Base-by-base conservation (phyloP, 495 filamentous ascomycete genomes). In the Podospora pseudocomata region DNA sequence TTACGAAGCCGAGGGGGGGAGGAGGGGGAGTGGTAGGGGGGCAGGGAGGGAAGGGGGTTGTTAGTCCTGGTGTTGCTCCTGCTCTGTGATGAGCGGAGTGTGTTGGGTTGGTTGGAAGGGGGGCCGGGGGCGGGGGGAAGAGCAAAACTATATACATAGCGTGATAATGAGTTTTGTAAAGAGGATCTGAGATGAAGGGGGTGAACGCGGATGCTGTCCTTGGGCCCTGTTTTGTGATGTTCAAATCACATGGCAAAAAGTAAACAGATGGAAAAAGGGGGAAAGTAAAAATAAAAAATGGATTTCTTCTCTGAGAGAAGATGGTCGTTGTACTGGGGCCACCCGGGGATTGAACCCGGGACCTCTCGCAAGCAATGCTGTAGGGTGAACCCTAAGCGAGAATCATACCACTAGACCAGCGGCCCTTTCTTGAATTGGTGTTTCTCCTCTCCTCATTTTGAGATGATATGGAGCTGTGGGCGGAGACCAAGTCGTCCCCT, bases 1-100 rank as follows among this genome's bases (percentile, higher is more conserved):
- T 86, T 63, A 86, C 85, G 6, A 87, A 83, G 73, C 74, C 79
- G 56, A 82, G 81, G 68, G 73, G 74, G 26, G 57, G 56, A 9
- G 54, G 74, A 30, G 57, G 56, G 18, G 54, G n/a, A 62, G 26
- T 26, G 26, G 11, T 15, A 2, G 59, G 59, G 23, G 30, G 26
- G 3, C 23, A 28, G 26, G 56, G n/a, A 11, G 56, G n/a, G 5
- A 5, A 20, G 59, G 11, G 26, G 59, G 56, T 59, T 15, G 23
- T 61, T 9, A 61, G 59, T 16, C 26, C 27, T 9, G 59, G 30
- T n/a, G 27, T 18, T 49, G 6, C 39, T 49, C 39, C 39, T 6
- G 39, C 13, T 18, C 2, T 13, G 18, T 23, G 56, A 30, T 23
- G 56, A 59, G 56, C 7, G n/a, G 15, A 59, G 15, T 20, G 39